phyloP scores from a whole-genome alignment of 768 basidiomycete genomes.

The Podaxis pistillaris region DNA sequence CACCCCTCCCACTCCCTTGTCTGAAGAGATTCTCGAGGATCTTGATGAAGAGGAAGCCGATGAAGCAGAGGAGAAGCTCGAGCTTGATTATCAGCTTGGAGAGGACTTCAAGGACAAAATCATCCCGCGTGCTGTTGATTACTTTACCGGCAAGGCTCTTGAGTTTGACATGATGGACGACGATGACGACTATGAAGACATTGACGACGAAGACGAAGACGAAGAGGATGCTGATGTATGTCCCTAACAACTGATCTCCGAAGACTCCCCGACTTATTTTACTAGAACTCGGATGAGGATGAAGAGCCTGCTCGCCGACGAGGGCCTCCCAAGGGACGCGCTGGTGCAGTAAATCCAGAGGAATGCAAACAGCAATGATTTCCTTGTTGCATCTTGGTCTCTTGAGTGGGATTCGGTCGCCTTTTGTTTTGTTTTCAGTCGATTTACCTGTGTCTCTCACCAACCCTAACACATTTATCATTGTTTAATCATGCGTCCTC shows the following conservation, averaged over 20 bases:
- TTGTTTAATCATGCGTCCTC: neutral
- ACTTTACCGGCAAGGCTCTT: constrained; percentile 95
- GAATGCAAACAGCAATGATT: constrained; percentile 90
- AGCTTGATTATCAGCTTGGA: constrained; percentile 97
- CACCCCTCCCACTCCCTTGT: constrained; percentile 72
- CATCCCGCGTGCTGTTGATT: constrained; percentile 94
- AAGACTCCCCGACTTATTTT: constrained; percentile 4
- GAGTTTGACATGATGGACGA: constrained; percentile 70
- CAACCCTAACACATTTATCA: neutral
- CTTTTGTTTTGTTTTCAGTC: neutral
- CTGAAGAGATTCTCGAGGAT: constrained; percentile 63
- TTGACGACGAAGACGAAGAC: constrained; percentile 60
- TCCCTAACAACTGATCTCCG: constrained; percentile 22
- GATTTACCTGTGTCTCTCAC: neutral
- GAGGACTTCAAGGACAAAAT: constrained; percentile 98
- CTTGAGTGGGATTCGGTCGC: neutral
- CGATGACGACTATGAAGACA: constrained; percentile 58
- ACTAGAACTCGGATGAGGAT: constrained; percentile 67
- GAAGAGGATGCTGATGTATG: constrained; percentile 48
- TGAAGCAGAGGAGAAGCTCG: constrained; percentile 89
- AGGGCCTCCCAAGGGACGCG: constrained; percentile 56
- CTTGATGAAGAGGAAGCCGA: constrained; percentile 82
- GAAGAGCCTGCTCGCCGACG: constrained; percentile 57
- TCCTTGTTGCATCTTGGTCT: neutral
- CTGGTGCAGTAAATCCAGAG: constrained; percentile 63